Evolutionary conservation across 768 basidiomycete genomes (phyloP).

Genomic region (Kwoniella heveanensis): DNA sequence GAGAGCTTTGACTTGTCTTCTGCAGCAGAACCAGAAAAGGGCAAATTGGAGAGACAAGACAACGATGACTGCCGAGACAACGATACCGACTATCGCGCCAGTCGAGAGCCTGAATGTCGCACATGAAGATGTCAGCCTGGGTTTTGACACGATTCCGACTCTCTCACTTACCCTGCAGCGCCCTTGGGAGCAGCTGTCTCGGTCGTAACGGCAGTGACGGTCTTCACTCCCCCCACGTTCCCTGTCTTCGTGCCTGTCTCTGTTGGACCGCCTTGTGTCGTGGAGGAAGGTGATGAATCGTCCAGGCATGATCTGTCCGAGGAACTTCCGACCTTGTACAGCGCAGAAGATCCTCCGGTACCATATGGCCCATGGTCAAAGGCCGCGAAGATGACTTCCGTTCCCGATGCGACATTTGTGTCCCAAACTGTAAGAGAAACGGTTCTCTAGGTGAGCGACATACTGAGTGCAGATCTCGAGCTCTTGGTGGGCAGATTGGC

Average conservation of each 20-base stretch:
- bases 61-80: slow-evolving; percentile 32
- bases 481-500: too few relatives aligned
- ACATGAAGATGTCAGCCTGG: too few relatives aligned
- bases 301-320: slow-evolving; percentile 63
- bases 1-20: slow-evolving; percentile 36
- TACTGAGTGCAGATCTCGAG: too few relatives aligned
- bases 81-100: slow-evolving; percentile 47
- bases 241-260: slow-evolving; percentile 22
- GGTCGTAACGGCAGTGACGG: slow-evolving; percentile 45
- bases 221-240: slow-evolving; percentile 33
- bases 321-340: slow-evolving; percentile 61
- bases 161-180: slow-evolving; percentile 34
- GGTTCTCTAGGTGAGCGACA: too few relatives aligned
- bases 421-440: slow-evolving; percentile 58
- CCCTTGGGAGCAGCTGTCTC: slow-evolving; percentile 20
- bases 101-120: slow-evolving; percentile 21
- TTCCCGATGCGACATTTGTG: slow-evolving; percentile 65
- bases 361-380: slow-evolving; percentile 40
- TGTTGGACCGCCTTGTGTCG: slow-evolving; percentile 28
- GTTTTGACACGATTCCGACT: too few relatives aligned
- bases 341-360: slow-evolving; percentile 66
- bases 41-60: slow-evolving; percentile 37
- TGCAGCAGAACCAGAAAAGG: slow-evolving; percentile 50
- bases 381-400: slow-evolving; percentile 55
- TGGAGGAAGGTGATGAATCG: slow-evolving; percentile 57